Evolutionary conservation across 2,329 filamentous ascomycete species (phyloP), one percentile per base, ranked within the genome.

Genomic region (Beauveria australis): DNA sequence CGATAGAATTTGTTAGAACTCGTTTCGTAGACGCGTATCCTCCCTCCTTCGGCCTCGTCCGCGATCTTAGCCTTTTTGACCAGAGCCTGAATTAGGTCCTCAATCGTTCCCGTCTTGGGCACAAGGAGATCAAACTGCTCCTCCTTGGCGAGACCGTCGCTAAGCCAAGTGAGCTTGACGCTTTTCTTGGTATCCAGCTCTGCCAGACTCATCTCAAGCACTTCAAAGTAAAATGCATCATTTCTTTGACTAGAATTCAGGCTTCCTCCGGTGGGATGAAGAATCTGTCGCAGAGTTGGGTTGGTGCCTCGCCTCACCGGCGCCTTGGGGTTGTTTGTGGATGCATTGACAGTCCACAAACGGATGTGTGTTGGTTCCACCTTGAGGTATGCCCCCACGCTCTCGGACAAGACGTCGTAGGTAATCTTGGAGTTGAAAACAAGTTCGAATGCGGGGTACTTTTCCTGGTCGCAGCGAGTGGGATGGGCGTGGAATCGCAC

Each of bases 171-270:
- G 53, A 99, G 76, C 72, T 90, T 93, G 64, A 97, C 78, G 61
- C 79, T 85, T 78, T 95, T 97, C 78, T 96, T 94, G 61, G 90
- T 94, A 70, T 99, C 94, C 48, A 96, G 81, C 73, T 99, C 95
- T 26, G 90, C 89, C 52, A 99, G 76, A 68, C 91, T 96, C 79
- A 97, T 96, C 64, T 99, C 94, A 46, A 99, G 78, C 30, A 97
- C 85, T 72, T 99, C 94, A 70, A 92, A 99, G 73, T 88, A 97
- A 57, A 99, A 79, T 1, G 88, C 85, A 73, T 97, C 93, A 22
- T 82, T 76, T 59, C 87, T 83, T 69, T 92, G 89, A 37, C 81
- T 86, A 61, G 83, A 82, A 66, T 86, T 89, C 55, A 88, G 81
- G 66, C 91, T 89, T 12, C 82, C 82, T 58, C 89, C 90, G 57